Conservation (phyloP, 257 asterid genomes). For the Verbascum thapsus region DNA sequence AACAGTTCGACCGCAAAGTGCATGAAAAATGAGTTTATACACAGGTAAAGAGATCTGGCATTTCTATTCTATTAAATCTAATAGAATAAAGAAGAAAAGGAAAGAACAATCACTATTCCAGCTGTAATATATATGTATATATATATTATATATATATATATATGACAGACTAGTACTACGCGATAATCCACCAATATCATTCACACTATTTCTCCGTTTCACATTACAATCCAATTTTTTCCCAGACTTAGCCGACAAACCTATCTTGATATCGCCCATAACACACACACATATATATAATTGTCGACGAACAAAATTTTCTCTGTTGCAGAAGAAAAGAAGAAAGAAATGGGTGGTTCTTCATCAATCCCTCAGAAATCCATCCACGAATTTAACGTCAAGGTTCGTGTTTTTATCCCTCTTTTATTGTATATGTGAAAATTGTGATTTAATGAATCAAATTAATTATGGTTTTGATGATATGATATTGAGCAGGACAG, state of each 20-base stretch:
- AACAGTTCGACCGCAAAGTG: too few relatives aligned
- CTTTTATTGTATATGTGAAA: background rate
- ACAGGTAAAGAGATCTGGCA: too few relatives aligned
- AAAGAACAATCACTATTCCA: background rate
- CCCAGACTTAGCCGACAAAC: background rate
- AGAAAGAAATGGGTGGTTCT: conserved; percentile 53
- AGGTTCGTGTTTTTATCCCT: conserved; percentile 43
- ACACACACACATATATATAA: background rate
- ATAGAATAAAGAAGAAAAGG: background rate
- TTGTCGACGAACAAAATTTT: background rate
- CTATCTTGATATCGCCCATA: background rate
- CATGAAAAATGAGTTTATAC: too few relatives aligned
- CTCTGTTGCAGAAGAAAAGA: conserved; percentile 11
- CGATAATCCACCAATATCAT: background rate
- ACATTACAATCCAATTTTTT: background rate
- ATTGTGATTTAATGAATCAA: background rate
- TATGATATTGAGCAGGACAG: conserved; percentile 49
- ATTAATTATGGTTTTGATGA: background rate
- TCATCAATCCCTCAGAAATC: conserved; percentile 57
- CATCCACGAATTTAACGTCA: conserved; percentile 73
- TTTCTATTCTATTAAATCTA: too few relatives aligned
- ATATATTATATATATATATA: too few relatives aligned
- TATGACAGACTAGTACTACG: background rate
- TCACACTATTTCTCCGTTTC: background rate
- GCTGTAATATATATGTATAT: too few relatives aligned